Conservation (phyloP, 495 filamentous ascomycete genomes). For the Penicillium subrubescens region DNA sequence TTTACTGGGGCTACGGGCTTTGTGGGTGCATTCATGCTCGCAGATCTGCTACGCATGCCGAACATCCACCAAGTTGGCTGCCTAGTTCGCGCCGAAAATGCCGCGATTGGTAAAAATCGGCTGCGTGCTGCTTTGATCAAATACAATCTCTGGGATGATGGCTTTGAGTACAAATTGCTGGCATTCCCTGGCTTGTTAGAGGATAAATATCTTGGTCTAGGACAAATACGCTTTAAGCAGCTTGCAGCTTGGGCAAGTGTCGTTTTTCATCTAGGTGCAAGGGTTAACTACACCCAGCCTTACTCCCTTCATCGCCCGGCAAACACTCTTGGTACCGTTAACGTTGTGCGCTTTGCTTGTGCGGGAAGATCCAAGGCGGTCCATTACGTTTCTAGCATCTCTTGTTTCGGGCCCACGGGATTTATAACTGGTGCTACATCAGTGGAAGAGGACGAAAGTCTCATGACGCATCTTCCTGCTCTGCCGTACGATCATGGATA, state of each 20-base stretch:
- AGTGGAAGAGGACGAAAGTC: conserved; percentile 14
- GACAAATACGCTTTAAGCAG: conserved; percentile 10
- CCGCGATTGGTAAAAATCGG: not conserved
- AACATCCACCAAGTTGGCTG: conserved; percentile 8
- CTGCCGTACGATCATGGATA: conserved; percentile 29
- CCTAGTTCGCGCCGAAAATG: conserved; percentile 2
- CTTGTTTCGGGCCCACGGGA: conserved; percentile 22
- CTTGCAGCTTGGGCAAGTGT: conserved; percentile 26
- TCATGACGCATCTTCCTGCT: conserved; percentile 13
- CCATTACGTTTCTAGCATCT: conserved; percentile 22
- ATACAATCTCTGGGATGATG: conserved; percentile 14
- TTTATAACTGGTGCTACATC: conserved; percentile 9
- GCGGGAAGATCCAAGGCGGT: conserved; percentile 15
- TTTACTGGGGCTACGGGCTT: conserved; percentile 79
- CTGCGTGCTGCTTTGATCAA: conserved; percentile 8
- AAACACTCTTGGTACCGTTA: conserved; percentile 22
- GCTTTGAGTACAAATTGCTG: conserved; percentile 14
- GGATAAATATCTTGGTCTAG: conserved; percentile 9
- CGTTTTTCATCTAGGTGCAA: conserved; percentile 23
- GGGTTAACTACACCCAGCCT: conserved; percentile 24
- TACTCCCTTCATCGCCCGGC: conserved; percentile 22
- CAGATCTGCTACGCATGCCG: conserved; percentile 9
- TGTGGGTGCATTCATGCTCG: conserved; percentile 56
- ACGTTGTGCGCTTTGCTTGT: conserved; percentile 12
- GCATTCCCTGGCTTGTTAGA: conserved; percentile 10